A percentile compares a stretch with the other conserved stretches of the same genome.
phyloP scores from a whole-genome alignment of 257 asterid genomes.

The Solanum virginianum region DNA sequence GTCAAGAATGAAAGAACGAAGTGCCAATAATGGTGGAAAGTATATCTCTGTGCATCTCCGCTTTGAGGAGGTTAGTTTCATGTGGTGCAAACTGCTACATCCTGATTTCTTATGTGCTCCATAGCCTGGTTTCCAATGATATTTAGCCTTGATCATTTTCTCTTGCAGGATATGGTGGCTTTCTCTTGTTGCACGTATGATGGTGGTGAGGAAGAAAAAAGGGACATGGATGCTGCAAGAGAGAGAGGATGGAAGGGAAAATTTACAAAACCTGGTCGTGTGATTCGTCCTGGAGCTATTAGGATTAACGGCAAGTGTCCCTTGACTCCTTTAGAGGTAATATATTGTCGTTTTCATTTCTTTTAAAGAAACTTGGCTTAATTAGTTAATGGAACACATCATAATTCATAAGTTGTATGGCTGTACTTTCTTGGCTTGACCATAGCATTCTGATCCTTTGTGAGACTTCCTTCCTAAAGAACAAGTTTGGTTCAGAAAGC shows the following conservation, averaged over 20 bases:
- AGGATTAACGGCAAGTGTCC: slow-evolving; percentile 94
- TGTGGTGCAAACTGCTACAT: not conserved
- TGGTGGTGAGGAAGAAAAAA: slow-evolving; percentile 76
- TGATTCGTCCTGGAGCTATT: slow-evolving; percentile 79
- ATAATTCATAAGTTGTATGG: not conserved
- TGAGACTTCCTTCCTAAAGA: not conserved
- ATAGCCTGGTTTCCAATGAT: not conserved
- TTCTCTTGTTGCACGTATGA: slow-evolving; percentile 96
- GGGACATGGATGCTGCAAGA: slow-evolving; percentile 96
- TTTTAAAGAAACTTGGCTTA: not conserved
- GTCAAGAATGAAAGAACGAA: slow-evolving; percentile 73
- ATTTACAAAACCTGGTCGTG: slow-evolving; percentile 85
- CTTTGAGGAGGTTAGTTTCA: slow-evolving; percentile 86
- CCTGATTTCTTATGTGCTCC: not conserved
- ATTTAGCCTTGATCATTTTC: slow-evolving; percentile 6
- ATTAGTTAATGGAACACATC: not conserved
- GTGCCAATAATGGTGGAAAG: slow-evolving; percentile 80
- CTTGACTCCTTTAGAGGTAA: slow-evolving; percentile 90
- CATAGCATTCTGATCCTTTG: not conserved
- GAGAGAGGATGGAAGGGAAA: slow-evolving; percentile 99
- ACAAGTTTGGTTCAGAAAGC: not conserved
- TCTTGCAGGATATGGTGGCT: slow-evolving; percentile 94
- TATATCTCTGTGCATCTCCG: slow-evolving; percentile 98
- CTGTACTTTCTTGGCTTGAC: not conserved
- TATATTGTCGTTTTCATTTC: not conserved